Conservation (phyloP, 495 filamentous ascomycete species). For the Aspergillus carlsbadensis region DNA sequence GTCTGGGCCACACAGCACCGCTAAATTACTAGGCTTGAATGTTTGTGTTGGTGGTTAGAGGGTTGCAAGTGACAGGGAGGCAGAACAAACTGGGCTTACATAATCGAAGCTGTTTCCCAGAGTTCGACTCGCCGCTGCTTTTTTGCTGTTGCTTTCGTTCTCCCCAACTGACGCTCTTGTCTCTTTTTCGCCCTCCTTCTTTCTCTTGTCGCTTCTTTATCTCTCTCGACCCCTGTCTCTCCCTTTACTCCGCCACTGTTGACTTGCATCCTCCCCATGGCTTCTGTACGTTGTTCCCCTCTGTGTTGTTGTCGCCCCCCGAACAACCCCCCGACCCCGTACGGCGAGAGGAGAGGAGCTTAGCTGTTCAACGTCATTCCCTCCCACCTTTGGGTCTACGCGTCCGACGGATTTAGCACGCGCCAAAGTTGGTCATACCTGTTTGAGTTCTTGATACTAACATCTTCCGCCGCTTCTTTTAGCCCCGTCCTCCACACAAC, state of each 20-base stretch:
- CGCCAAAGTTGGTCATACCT: constrained; percentile 1
- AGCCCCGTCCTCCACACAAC: constrained; percentile 48
- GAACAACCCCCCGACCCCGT: constrained; percentile 7
- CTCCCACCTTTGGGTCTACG: constrained; percentile 13
- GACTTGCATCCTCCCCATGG: constrained; percentile 40
- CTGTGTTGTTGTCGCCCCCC: constrained; percentile 15
- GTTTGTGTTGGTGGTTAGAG: not conserved
- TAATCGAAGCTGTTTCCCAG: constrained; percentile 12
- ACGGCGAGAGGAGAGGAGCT: not conserved
- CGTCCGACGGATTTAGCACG: constrained; percentile 10
- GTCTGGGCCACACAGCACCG: too few relatives aligned
- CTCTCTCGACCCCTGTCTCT: constrained; percentile 20
- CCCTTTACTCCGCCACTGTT: constrained; percentile 7
- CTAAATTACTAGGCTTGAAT: too few relatives aligned
- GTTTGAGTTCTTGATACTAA: constrained; percentile 12
- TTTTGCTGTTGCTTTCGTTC: constrained; percentile 16
- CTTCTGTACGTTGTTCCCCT: constrained; percentile 48
- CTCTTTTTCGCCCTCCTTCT: constrained; percentile 21
- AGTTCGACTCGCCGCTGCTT: constrained; percentile 13
- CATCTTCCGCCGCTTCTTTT: constrained; percentile 7
- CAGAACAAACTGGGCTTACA: constrained; percentile 6
- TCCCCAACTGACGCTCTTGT: constrained; percentile 9
- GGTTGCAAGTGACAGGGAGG: too few relatives aligned
- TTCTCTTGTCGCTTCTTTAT: constrained; percentile 23
- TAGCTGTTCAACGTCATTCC: constrained; percentile 24